These are phyloP conservation scores for Lunasporangiospora selenospora DNA, from an alignment of 192 early-diverging fungal species.

Conservation along the genomic window DNA sequence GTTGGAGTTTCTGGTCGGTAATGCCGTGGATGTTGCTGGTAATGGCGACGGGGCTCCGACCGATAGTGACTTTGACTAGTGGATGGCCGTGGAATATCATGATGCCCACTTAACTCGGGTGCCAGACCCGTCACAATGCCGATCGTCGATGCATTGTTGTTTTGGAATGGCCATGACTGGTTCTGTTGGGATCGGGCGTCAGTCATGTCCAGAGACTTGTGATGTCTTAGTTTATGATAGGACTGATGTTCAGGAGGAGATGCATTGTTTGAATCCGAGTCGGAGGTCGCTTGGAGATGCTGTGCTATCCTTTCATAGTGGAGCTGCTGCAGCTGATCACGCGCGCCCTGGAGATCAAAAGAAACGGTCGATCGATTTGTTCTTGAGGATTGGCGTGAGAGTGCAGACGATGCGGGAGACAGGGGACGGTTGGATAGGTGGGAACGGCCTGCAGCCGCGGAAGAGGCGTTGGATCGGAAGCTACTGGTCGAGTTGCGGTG, in stretches of 20 bases:
- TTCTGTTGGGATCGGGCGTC: slow-evolving; percentile 21
- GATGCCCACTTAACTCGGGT: slow-evolving; percentile 13
- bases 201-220: too few species aligned
- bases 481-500: not conserved
- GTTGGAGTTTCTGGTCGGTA: too few species aligned
- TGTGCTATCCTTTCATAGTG: slow-evolving; percentile 1
- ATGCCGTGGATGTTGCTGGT: not conserved
- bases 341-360: slow-evolving; percentile 4
- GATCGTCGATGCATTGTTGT: slow-evolving; percentile 17
- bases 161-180: slow-evolving; percentile 22
- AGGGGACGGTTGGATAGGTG: too few species aligned
- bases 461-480: not conserved
- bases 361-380: slow-evolving; percentile 11
- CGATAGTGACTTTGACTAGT: slow-evolving; percentile 1
- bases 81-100: too few species aligned
- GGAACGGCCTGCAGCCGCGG: slow-evolving; percentile 19
- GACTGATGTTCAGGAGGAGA: not conserved
- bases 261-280: not conserved
- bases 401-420: too few species aligned
- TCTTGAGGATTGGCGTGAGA: too few species aligned
- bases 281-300: slow-evolving; percentile 3
- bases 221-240: too few species aligned
- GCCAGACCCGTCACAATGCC: slow-evolving; percentile 29
- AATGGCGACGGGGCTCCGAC: slow-evolving; percentile 24
- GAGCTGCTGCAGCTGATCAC: slow-evolving; percentile 5